Percentiles rank a stretch among this genome's conserved stretches.
Evolutionary conservation across 2,329 filamentous ascomycete species (phyloP).

Genomic region (Colletotrichum sp.): DNA sequence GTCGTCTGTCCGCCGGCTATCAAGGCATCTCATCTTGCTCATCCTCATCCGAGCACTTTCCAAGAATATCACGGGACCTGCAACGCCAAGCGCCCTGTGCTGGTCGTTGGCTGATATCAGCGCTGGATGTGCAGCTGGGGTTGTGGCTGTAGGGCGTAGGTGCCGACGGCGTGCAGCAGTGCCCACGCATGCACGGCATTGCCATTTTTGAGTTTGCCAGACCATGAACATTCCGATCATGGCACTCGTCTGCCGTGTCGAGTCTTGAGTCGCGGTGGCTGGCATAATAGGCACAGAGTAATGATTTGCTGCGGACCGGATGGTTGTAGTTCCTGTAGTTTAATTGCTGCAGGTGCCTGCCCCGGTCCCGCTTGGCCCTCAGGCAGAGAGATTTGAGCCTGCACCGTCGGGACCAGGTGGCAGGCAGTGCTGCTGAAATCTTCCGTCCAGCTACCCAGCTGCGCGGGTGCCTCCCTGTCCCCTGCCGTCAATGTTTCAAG

Average conservation of each 20-base stretch:
- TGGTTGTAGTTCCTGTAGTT: not conserved
- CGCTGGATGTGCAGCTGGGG: not conserved
- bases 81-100: not conserved
- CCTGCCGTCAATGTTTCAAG: not conserved
- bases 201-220: not conserved
- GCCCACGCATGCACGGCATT: not conserved
- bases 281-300: not conserved
- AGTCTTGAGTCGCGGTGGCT: not conserved
- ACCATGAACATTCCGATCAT: not conserved
- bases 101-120: not conserved
- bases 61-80: not conserved
- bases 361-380: not conserved
- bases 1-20: not conserved
- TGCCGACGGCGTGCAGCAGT: not conserved
- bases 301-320: not conserved
- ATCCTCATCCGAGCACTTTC: not conserved
- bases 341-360: not conserved
- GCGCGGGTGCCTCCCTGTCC: not conserved
- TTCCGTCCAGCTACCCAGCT: not conserved
- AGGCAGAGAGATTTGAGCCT: not conserved
- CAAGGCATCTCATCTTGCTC: not conserved
- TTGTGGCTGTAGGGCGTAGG: not conserved
- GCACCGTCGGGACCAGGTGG: not conserved
- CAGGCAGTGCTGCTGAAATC: not conserved
- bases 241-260: not conserved